phyloP scores from a whole-genome alignment of 352 stramenopile species.

The Pythium biforme region DNA sequence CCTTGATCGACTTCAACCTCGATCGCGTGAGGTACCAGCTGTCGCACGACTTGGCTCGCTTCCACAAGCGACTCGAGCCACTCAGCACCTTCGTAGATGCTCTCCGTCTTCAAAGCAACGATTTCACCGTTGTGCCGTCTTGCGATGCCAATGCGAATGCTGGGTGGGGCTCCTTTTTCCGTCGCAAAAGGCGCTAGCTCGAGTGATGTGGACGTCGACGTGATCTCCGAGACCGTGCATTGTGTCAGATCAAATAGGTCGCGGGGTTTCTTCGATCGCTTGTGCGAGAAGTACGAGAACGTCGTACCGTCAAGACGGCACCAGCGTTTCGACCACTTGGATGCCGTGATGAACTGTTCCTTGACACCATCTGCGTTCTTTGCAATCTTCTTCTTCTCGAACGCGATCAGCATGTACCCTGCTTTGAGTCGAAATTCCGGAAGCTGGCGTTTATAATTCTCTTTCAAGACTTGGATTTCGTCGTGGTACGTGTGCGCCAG shows the following conservation, averaged over 20 bases:
- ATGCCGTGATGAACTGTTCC: conserved; percentile 52
- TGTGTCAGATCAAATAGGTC: conserved; percentile 72
- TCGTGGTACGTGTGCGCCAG: conserved; percentile 84
- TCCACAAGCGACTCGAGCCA: conserved; percentile 79
- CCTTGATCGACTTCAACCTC: conserved; percentile 14
- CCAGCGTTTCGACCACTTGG: conserved; percentile 83
- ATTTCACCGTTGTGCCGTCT: conserved; percentile 63
- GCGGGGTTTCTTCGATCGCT: conserved; percentile 65
- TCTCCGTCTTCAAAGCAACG: conserved; percentile 67
- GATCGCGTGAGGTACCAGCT: neutral
- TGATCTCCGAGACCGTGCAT: conserved; percentile 75
- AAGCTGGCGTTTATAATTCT: conserved; percentile 83
- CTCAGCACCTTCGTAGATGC: conserved; percentile 79
- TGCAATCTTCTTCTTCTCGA: conserved; percentile 58
- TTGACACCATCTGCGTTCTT: conserved; percentile 61
- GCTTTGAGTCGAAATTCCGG: conserved; percentile 81
- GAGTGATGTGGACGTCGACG: conserved; percentile 31
- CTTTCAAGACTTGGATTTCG: conserved; percentile 73
- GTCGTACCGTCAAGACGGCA: conserved; percentile 73
- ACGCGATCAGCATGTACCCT: conserved; percentile 72
- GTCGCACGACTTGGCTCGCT: conserved; percentile 46
- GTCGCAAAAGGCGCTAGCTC: conserved; percentile 57
- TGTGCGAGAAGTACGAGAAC: conserved; percentile 84
- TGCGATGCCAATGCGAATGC: conserved; percentile 71
- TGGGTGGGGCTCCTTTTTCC: conserved; percentile 45